Percentiles rank a stretch among this genome's conserved stretches.
Evolutionary conservation across 2,329 filamentous ascomycete species (phyloP).

Genomic region (Phialophora verrucosa): DNA sequence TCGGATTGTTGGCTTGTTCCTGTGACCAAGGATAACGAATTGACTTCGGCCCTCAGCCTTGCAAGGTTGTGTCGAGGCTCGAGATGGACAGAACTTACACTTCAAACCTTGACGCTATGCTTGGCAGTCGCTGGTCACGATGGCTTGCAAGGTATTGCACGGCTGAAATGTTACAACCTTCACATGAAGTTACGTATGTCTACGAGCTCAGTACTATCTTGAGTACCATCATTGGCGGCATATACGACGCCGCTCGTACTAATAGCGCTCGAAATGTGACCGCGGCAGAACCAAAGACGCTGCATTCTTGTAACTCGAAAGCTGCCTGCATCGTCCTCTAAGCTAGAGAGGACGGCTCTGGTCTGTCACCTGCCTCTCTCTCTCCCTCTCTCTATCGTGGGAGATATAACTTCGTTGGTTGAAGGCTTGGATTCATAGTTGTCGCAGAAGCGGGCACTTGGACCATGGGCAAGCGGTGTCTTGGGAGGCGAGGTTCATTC

Average conservation of each 20-base stretch:
- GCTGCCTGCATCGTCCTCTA: not conserved
- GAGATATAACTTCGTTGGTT: conserved; percentile 14
- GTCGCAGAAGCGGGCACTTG: not conserved
- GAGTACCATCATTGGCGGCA: not conserved
- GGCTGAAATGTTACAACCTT: not conserved
- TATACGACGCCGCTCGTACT: not conserved
- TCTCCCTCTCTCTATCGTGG: conserved; percentile 11
- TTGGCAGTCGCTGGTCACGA: not conserved
- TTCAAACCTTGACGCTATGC: not conserved
- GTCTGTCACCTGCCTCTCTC: not conserved
- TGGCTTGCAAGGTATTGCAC: not conserved
- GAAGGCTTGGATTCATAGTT: not conserved
- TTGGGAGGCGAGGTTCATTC: not conserved
- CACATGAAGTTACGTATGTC: not conserved
- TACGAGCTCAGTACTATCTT: not conserved
- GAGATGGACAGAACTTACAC: not conserved
- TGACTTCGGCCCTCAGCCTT: not conserved
- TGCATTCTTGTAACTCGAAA: not conserved
- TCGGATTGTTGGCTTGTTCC: not conserved
- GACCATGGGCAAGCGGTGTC: conserved; percentile 7
- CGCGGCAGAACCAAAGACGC: not conserved
- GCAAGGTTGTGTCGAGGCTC: not conserved
- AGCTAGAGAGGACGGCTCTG: not conserved
- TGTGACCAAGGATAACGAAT: not conserved
- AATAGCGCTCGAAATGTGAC: not conserved